Percentiles rank a stretch among this genome's conserved stretches.
Conservation (phyloP, 1,284 basidiomycete genomes). For the Lentinula novae-zelandiae region DNA sequence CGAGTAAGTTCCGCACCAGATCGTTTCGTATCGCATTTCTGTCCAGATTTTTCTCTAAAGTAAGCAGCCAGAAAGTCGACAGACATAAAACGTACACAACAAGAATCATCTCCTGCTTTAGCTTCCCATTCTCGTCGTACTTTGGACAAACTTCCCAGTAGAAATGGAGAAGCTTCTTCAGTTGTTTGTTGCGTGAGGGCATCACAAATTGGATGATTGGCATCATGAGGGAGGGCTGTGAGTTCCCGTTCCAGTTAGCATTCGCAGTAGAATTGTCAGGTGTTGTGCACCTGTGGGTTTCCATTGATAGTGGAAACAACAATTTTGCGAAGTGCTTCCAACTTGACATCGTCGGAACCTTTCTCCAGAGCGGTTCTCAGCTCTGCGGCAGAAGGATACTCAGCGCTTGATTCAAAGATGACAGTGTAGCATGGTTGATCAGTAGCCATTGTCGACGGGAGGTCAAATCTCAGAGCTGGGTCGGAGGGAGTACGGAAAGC, state of each 20-base stretch:
- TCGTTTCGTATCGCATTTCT: conserved; percentile 98
- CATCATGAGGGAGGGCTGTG: conserved; percentile 89
- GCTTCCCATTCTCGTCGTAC: conserved; percentile 94
- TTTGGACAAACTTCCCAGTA: conserved; percentile 99
- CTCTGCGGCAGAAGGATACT: conserved; percentile 80
- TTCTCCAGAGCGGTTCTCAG: conserved; percentile 88
- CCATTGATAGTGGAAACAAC: conserved; percentile 96
- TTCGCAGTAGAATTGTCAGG: conserved; percentile 17
- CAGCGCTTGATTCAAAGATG: conserved; percentile 75
- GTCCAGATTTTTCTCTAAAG: conserved; percentile 10
- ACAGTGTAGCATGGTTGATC: conserved; percentile 82
- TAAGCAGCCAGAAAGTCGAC: neutral
- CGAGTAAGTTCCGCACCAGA: conserved; percentile 52
- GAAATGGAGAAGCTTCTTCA: conserved; percentile 98
- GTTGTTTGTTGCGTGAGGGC: conserved; percentile 92
- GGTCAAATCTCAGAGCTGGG: too few species aligned
- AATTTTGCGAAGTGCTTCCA: conserved; percentile 95
- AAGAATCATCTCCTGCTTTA: conserved; percentile 99
- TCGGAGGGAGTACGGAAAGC: too few species aligned
- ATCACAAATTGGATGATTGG: conserved; percentile 98
- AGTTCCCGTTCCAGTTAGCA: conserved; percentile 5
- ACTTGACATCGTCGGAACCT: conserved; percentile 95
- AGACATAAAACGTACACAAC: conserved; percentile 73
- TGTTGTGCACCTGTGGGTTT: conserved; percentile 64
- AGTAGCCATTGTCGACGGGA: conserved; percentile 22